Percentiles rank a stretch among this genome's conserved stretches.
phyloP scores from a whole-genome alignment of 768 basidiomycete genomes.

The Cubamyces lactineus region DNA sequence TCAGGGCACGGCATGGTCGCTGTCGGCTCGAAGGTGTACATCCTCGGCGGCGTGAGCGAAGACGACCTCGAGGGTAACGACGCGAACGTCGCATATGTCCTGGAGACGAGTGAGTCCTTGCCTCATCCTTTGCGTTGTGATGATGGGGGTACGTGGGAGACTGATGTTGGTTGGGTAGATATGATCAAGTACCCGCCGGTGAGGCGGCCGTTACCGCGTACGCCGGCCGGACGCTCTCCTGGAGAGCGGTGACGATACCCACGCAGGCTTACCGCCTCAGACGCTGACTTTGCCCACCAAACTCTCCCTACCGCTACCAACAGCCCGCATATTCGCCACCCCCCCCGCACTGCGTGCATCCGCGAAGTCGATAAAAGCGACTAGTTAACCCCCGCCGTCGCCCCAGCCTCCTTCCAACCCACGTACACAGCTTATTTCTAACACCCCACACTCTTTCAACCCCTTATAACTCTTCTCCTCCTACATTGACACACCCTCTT shows the following conservation, averaged over 20 bases:
- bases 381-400: neutral
- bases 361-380: constrained; percentile 5
- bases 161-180: constrained; percentile 44
- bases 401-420: neutral
- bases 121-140: neutral
- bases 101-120: constrained; percentile 81
- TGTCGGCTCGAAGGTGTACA: constrained; percentile 80
- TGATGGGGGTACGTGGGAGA: neutral
- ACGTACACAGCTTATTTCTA: neutral
- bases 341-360: constrained; percentile 1
- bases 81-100: constrained; percentile 73
- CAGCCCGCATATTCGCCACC: too few species aligned
- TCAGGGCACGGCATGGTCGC: constrained; percentile 96
- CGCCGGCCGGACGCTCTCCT: neutral
- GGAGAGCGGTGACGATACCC: neutral
- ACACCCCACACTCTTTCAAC: neutral
- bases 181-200: constrained; percentile 81
- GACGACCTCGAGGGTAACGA: constrained; percentile 65
- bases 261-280: neutral
- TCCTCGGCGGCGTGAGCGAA: constrained; percentile 91
- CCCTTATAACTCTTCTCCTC: neutral
- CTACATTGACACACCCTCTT: too few species aligned
- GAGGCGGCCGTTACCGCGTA: constrained; percentile 7
- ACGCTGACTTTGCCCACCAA: neutral
- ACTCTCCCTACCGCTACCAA: too few species aligned